Percentiles rank a stretch among this genome's conserved stretches.
Evolutionary conservation across 495 filamentous ascomycete species (phyloP).

Genomic region (Aspergillus egyptiacus): DNA sequence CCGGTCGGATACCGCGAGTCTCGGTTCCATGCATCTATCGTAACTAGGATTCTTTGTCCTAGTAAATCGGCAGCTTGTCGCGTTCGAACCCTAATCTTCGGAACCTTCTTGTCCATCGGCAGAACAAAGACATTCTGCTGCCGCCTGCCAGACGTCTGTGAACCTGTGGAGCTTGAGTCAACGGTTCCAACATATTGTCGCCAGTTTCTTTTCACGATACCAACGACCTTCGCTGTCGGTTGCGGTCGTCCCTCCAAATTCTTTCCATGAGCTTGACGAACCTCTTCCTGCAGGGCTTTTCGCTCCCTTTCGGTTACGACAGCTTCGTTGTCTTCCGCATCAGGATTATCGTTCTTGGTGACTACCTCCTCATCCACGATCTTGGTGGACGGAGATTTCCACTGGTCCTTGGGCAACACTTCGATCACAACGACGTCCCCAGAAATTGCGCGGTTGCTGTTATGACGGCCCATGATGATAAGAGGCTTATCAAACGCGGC

Average conservation of each 20-base stretch:
- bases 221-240: conserved; percentile 89
- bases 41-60: conserved; percentile 88
- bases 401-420: conserved; percentile 85
- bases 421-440: conserved; percentile 91
- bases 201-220: conserved; percentile 92
- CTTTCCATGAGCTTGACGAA: conserved; percentile 76
- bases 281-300: conserved; percentile 81
- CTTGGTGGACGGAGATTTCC: conserved; percentile 91
- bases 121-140: conserved; percentile 92
- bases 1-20: conserved; percentile 87
- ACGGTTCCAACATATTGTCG: conserved; percentile 95
- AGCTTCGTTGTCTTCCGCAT: conserved; percentile 67
- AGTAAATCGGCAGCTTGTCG: conserved; percentile 81
- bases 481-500: conserved; percentile 84
- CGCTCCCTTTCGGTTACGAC: conserved; percentile 81
- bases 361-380: conserved; percentile 92
- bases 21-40: conserved; percentile 91
- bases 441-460: conserved; percentile 88
- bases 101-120: conserved; percentile 95
- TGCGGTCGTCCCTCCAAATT: conserved; percentile 72
- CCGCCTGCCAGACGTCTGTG: conserved; percentile 64
- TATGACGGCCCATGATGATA: conserved; percentile 86
- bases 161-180: conserved; percentile 75
- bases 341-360: conserved; percentile 88
- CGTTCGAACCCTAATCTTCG: conserved; percentile 89